Base-by-base conservation (phyloP, 495 filamentous ascomycete genomes). In the Parmelia sp. region DNA sequence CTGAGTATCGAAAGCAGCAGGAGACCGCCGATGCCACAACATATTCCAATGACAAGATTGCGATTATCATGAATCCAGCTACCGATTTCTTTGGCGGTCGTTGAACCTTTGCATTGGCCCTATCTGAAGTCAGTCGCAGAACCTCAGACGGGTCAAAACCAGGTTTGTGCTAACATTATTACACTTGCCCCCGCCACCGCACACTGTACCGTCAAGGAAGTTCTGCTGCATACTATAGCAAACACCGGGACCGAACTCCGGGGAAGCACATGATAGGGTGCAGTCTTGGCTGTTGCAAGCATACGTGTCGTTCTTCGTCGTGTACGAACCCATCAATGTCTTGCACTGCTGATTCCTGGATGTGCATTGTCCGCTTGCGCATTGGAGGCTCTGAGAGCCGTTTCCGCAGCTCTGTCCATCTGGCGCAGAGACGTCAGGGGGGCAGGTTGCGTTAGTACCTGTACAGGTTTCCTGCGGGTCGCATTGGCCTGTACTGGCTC, bases 311-410 rank as follows among this genome's bases (percentile, higher is more conserved):
- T 91, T 95, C 70, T 80, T 86, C 65, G 83, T 81, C 3, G 86
- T 85, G 59, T 88, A 83, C n/a, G 80, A 83, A 45, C 91, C 94
- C 82, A 97, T 89, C 35, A 96, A 78, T 11, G 86, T 88, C 71
- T 88, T 87, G 79, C 94, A 98, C 74, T 98, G 94, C 68, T 85
- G 82, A 72, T 96, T 86, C 64, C 95, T 87, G 62, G 89, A 94
- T 56, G 94, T 98, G 74, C 94, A 98, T 73, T 96, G 94, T 27
- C 94, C 94, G 57, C 89, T 92, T 61, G 95, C 91, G 72, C 94
- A 98, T 51, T 80, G 76, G n/a, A 96, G 79, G 4, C 83, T 79
- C 6, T 69, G 70, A 36, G 75, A 75, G 44, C 75, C 78, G 62
- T 74, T 75, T 23, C 88, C 89, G 70, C 92, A 95, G 31, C 72